Base-by-base conservation (phyloP, 1,139 yeast species). In the Magnusiomyces paraingens region DNA sequence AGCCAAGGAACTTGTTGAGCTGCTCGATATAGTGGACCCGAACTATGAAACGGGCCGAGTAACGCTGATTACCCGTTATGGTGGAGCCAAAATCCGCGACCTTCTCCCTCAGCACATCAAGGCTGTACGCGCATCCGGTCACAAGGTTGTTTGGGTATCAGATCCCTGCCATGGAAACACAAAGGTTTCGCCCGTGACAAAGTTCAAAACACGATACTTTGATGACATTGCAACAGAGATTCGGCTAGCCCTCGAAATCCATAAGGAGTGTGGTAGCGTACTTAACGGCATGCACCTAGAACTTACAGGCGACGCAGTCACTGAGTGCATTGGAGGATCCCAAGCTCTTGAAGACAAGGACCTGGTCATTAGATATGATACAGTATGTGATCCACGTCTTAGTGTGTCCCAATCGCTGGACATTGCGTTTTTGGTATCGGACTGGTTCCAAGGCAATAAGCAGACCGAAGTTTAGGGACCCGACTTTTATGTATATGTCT, bases 151-250 rank as follows among this genome's bases (percentile, higher is more conserved):
- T 32, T 71, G 75, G 75, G 66, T 72, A 49, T 67, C 70, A 3
- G 76, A 72, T 55, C 76, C 76, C 0, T 73, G 77, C 62, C 76
- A 73, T 48, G 76, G 77, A 3, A 73, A 73, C 58, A 73, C 77
- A 44, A 70, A 72, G 59, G 65, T 70, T 1, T 69, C 75, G 4
- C 71, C 73, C 3, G 67, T 64, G 26, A 66, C 73, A 38, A 70
- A 71, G 55, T 66, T 72, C 50, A 73, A 73, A 63, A 73, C 77
- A 11, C 61, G 77, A 50, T 71, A 73, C 58, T 72, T 73, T 57
- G 74, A 71, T 55, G 77, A 73, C 52, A 73, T 73, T 48, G 66
- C 73, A 55, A 56, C 67, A 20, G 77, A 73, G 61, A 65, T 74
- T 48, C 59, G 66, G 20, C 64, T 62, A 44, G 73, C 76, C 2